Percentiles rank a stretch among this genome's conserved stretches.
These are phyloP conservation scores for Zea luxurians DNA, from an alignment of 176 grass and related monocot genomes.

Conservation along the genomic window DNA sequence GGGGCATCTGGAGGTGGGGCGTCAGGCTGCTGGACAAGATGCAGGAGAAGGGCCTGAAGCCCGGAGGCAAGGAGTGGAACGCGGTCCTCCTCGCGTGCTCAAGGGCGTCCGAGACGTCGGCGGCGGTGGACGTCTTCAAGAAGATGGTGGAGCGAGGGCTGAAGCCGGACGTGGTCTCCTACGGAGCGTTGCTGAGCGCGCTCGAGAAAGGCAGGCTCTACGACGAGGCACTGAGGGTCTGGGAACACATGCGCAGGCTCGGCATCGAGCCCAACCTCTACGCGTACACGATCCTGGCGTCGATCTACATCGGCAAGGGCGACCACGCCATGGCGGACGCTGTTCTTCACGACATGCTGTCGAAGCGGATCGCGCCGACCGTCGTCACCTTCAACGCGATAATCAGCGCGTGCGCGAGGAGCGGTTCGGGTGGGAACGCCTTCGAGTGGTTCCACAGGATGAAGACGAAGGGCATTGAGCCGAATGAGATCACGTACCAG, in stretches of 20 bases:
- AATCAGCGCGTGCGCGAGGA: constrained; percentile 65
- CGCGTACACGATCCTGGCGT: constrained; percentile 76
- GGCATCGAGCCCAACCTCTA: constrained; percentile 74
- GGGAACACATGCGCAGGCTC: constrained; percentile 83
- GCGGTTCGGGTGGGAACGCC: constrained; percentile 37
- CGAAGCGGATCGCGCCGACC: constrained; percentile 54
- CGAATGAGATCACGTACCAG: constrained; percentile 81
- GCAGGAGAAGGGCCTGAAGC: constrained; percentile 76
- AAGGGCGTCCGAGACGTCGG: constrained; percentile 68
- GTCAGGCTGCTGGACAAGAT: constrained; percentile 78
- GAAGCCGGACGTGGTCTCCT: constrained; percentile 69
- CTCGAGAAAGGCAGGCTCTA: constrained; percentile 79
- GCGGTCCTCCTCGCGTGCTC: constrained; percentile 81
- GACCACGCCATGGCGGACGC: constrained; percentile 56
- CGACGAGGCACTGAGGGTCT: constrained; percentile 67
- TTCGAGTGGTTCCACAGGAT: constrained; percentile 93
- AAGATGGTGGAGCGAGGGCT: constrained; percentile 70
- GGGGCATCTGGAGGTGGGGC: constrained; percentile 74
- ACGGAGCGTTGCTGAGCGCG: constrained; percentile 68
- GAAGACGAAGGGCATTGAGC: constrained; percentile 58
- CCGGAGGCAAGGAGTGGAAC: constrained; percentile 81
- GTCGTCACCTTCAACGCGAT: constrained; percentile 95
- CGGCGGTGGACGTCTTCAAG: constrained; percentile 68
- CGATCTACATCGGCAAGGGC: constrained; percentile 70
- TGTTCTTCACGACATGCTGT: constrained; percentile 64